Conservation (phyloP, 139 green algal genomes). For the Choricystis sp. region DNA sequence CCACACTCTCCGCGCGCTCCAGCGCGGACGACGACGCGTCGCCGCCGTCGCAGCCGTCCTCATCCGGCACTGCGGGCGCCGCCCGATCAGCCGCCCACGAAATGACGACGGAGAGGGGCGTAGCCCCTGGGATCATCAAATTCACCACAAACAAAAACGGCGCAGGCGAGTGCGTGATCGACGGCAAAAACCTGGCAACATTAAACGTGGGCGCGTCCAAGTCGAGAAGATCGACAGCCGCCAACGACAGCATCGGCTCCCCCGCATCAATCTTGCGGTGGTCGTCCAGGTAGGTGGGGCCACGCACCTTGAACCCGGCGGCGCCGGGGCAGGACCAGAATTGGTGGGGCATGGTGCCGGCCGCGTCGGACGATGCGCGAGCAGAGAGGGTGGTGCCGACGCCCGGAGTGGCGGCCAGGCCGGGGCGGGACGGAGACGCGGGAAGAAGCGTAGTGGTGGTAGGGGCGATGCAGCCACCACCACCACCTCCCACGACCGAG, state of each 20-base stretch:
- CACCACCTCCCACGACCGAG: not conserved
- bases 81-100: not conserved
- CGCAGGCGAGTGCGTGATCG: conserved; percentile 7
- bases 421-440: too few species aligned
- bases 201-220: conserved; percentile 23
- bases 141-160: not conserved
- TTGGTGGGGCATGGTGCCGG: not conserved
- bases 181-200: conserved; percentile 22
- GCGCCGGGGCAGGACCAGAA: conserved; percentile 2
- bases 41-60: too few species aligned
- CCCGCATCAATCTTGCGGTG: conserved; percentile 14
- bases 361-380: too few species aligned
- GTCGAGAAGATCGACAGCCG: conserved; percentile 18
- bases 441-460: too few species aligned
- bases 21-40: too few species aligned
- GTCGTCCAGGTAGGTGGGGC: conserved; percentile 36
- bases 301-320: conserved; percentile 33
- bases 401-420: too few species aligned
- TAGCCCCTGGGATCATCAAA: not conserved
- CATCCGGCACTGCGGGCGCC: too few species aligned
- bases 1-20: not conserved
- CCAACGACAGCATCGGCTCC: conserved; percentile 17
- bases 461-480: too few species aligned
- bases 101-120: not conserved
- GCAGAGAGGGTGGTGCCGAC: not conserved